Evolutionary conservation across 345 rosid species (phyloP).

Genomic region (Moricandia moricandioides): DNA sequence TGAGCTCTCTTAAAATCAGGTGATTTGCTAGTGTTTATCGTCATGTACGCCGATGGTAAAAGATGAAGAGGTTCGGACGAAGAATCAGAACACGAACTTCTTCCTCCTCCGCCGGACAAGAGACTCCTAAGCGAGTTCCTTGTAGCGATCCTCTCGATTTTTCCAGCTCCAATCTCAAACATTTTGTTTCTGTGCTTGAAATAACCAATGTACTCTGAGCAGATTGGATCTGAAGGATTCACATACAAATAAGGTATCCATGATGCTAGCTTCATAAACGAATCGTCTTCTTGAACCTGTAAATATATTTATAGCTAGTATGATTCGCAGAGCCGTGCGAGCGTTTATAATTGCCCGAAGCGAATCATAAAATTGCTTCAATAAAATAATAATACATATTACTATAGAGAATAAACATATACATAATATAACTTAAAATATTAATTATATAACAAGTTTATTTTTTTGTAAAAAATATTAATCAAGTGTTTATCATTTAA

Average conservation of each 20-base stretch:
- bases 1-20: constrained; percentile 54
- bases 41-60: constrained; percentile 53
- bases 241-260: constrained; percentile 58
- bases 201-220: constrained; percentile 59
- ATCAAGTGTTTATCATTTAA: too few species aligned
- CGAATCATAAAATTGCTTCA: too few species aligned
- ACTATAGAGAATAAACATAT: too few species aligned
- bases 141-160: constrained; percentile 41
- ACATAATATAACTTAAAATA: too few species aligned
- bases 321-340: too few species aligned
- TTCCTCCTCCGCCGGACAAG: constrained; percentile 15
- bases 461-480: too few species aligned
- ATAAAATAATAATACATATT: too few species aligned
- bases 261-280: constrained; percentile 9
- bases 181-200: constrained; percentile 50
- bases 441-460: too few species aligned
- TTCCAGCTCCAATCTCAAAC: constrained; percentile 47
- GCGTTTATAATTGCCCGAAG: too few species aligned
- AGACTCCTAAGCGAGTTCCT: constrained; percentile 40
- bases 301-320: neutral
- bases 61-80: constrained; percentile 43
- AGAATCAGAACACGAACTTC: neutral
- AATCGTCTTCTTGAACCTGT: constrained; percentile 32
- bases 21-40: constrained; percentile 24
- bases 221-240: constrained; percentile 51